Evolutionary conservation across 2,329 filamentous ascomycete genomes (phyloP).

Genomic region (Sphaerulina populicola): DNA sequence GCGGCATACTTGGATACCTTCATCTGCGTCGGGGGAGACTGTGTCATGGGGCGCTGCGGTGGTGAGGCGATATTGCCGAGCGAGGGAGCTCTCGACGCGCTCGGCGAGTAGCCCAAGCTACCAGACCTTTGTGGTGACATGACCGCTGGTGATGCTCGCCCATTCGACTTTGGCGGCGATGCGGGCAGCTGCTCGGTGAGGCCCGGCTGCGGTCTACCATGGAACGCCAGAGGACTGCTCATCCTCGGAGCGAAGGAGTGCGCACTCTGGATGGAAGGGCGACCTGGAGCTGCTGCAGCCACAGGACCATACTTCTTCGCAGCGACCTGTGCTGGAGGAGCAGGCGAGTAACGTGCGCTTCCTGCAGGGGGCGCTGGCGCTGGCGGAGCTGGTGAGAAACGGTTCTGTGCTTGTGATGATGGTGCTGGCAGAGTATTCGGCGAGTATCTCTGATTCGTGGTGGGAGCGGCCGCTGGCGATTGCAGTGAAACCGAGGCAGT

Average conservation of each 20-base stretch:
- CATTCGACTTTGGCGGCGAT: conserved; percentile 35
- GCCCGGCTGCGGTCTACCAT: conserved; percentile 32
- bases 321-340: conserved; percentile 36
- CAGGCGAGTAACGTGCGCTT: conserved; percentile 51
- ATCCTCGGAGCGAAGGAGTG: conserved; percentile 55
- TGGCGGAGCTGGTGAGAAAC: conserved; percentile 25
- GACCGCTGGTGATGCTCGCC: conserved; percentile 13
- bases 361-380: conserved; percentile 36
- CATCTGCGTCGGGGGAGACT: conserved; percentile 51
- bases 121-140: conserved; percentile 20
- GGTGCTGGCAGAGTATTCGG: conserved; percentile 22
- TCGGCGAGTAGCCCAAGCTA: conserved; percentile 18
- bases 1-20: conserved; percentile 41
- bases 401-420: conserved; percentile 14
- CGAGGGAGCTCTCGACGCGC: conserved; percentile 35
- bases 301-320: conserved; percentile 36
- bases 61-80: conserved; percentile 31
- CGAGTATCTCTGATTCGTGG: conserved; percentile 21
- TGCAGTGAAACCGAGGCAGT: conserved; percentile 21
- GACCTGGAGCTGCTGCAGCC: conserved; percentile 19
- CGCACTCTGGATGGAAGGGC: conserved; percentile 26
- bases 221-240: conserved; percentile 55
- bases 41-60: conserved; percentile 39
- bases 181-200: conserved; percentile 16
- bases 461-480: conserved; percentile 12